Percentiles rank a stretch among this genome's conserved stretches.
These are phyloP conservation scores for Fragilaria crotonensis DNA, from an alignment of 108 stramenopile species.

Conservation along the genomic window DNA sequence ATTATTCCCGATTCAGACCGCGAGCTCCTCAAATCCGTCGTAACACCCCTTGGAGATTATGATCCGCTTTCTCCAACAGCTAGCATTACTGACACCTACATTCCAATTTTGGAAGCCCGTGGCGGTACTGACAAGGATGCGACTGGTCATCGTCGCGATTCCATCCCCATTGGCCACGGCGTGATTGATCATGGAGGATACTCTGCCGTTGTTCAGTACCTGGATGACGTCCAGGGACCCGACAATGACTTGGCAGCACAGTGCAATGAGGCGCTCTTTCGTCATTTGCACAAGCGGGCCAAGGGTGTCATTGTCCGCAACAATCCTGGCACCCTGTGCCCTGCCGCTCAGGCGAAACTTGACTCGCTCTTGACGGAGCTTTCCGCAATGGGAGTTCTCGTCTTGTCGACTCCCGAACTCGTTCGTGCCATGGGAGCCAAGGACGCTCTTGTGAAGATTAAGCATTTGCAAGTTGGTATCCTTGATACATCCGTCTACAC, in stretches of 20 bases:
- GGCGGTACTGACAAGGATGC: conserved; percentile 1
- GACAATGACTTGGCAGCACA: background rate
- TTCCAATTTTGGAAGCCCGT: conserved; percentile 7
- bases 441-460: conserved; percentile 5
- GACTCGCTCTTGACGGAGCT: conserved; percentile 2
- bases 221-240: background rate
- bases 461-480: conserved; percentile 1
- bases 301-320: conserved; percentile 3
- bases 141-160: conserved; percentile 1
- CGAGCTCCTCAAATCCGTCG: background rate
- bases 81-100: background rate
- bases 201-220: conserved; percentile 3
- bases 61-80: background rate
- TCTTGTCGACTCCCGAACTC: conserved; percentile 1
- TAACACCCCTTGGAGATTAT: conserved; percentile 1
- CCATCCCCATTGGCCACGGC: conserved; percentile 1
- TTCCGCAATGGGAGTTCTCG: background rate
- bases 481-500: conserved; percentile 1
- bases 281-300: background rate
- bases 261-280: background rate
- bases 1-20: too few relatives aligned
- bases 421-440: conserved; percentile 4
- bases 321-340: conserved; percentile 2
- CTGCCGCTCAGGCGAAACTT: background rate
- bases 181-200: background rate